A percentile compares a stretch with the other conserved stretches of the same genome.
Evolutionary conservation across 352 stramenopile genomes (phyloP).

Genomic region (Globisporangium alternatum): DNA sequence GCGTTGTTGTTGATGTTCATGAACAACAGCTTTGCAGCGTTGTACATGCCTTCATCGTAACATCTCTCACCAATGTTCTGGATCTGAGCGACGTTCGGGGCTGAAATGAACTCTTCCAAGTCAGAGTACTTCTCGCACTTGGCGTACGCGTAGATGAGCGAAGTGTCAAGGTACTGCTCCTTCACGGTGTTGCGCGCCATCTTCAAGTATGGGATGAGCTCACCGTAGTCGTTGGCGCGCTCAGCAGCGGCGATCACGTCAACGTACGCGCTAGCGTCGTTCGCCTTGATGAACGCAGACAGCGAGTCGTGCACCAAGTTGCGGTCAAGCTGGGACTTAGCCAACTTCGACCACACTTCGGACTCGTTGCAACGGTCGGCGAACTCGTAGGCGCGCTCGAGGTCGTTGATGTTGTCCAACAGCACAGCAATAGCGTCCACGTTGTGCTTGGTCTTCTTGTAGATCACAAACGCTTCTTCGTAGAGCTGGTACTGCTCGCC

Average conservation of each 20-base stretch:
- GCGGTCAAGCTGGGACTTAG: constrained; percentile 97
- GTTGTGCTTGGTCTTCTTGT: constrained; percentile 99
- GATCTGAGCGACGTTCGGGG: constrained; percentile 99
- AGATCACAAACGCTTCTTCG: constrained; percentile 99
- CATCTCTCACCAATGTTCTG: constrained; percentile 98
- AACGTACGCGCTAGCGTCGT: constrained; percentile 97
- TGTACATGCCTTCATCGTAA: constrained; percentile 98
- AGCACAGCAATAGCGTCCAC: constrained; percentile 92
- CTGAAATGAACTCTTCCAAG: constrained; percentile 99
- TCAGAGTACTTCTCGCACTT: constrained; percentile 99
- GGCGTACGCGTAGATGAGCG: constrained; percentile 98
- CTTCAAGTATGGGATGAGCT: constrained; percentile 98
- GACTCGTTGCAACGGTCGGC: constrained; percentile 98
- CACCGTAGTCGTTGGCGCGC: constrained; percentile 94
- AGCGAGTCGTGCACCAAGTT: constrained; percentile 96
- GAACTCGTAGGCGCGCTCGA: constrained; percentile 98
- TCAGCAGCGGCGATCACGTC: constrained; percentile 98
- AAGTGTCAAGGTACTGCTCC: constrained; percentile 99
- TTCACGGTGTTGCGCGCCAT: constrained; percentile 99
- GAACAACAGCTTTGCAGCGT: constrained; percentile 98
- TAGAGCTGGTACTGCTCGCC: constrained; percentile 98
- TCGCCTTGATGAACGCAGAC: constrained; percentile 98
- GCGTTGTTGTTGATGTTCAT: constrained; percentile 99
- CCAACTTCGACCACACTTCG: constrained; percentile 98
- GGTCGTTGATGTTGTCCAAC: constrained; percentile 96